Conservation (phyloP, 495 filamentous ascomycete species). For the Glutinoglossum americanum region DNA sequence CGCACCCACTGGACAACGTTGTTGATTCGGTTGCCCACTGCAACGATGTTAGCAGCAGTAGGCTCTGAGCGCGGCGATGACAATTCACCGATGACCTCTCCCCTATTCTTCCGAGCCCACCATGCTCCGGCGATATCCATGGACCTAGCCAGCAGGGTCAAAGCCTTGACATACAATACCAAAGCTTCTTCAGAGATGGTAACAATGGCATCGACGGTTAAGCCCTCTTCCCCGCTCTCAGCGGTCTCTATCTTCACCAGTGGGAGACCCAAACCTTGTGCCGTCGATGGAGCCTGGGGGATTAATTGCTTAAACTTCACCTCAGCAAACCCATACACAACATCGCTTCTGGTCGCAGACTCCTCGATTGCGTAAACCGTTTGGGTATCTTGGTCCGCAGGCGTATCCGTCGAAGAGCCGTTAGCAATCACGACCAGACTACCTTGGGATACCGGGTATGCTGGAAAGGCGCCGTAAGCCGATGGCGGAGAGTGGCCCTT, state of each 20-base stretch:
- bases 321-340: constrained; percentile 91
- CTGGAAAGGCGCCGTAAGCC: constrained; percentile 60
- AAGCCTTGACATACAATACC: constrained; percentile 85
- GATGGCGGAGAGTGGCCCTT: constrained; percentile 50
- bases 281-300: constrained; percentile 58
- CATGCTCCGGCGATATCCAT: constrained; percentile 90
- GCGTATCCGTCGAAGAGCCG: constrained; percentile 23
- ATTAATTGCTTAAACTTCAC: constrained; percentile 95
- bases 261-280: constrained; percentile 42
- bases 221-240: constrained; percentile 41
- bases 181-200: constrained; percentile 82
- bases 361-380: constrained; percentile 72
- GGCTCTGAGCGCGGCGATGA: constrained; percentile 20
- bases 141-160: constrained; percentile 72
- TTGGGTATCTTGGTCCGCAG: constrained; percentile 59
- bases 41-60: constrained; percentile 22
- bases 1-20: constrained; percentile 89
- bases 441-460: constrained; percentile 51
- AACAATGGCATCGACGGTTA: constrained; percentile 72
- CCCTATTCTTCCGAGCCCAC: constrained; percentile 62
- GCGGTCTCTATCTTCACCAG: constrained; percentile 20
- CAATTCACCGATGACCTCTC: constrained; percentile 33
- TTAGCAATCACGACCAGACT: constrained; percentile 44
- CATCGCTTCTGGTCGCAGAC: constrained; percentile 74
- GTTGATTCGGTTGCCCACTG: constrained; percentile 61